These are phyloP conservation scores for Galerina sulciceps DNA, from an alignment of 768 basidiomycete species.

Conservation along the genomic window DNA sequence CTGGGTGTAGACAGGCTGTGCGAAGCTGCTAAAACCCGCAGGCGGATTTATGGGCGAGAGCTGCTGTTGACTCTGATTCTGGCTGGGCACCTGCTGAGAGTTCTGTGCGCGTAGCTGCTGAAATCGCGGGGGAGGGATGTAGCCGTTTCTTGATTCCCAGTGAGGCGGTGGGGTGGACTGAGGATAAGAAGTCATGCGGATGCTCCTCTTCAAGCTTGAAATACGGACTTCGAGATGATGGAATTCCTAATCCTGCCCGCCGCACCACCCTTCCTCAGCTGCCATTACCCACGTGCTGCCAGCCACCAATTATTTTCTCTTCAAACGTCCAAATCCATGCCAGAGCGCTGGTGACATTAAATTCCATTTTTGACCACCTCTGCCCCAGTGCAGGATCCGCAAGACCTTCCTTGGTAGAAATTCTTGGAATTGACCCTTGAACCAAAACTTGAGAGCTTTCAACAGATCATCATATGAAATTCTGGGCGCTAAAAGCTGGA, in stretches of 20 bases:
- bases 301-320: background rate
- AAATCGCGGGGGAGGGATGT: conserved; percentile 35
- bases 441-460: too few relatives aligned
- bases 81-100: too few relatives aligned
- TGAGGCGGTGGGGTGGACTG: conserved; percentile 26
- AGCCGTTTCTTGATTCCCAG: conserved; percentile 31
- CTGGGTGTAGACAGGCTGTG: conserved; percentile 1
- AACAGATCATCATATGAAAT: too few relatives aligned
- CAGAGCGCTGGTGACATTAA: too few relatives aligned
- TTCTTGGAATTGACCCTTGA: too few relatives aligned
- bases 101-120: conserved; percentile 27
- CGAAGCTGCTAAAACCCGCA: background rate
- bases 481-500: too few relatives aligned
- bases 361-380: too few relatives aligned
- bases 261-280: background rate
- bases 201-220: conserved; percentile 9
- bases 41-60: conserved; percentile 8
- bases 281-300: background rate
- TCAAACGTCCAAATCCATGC: too few relatives aligned
- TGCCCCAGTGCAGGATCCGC: too few relatives aligned
- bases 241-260: background rate
- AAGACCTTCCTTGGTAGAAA: too few relatives aligned
- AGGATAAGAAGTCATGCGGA: conserved; percentile 30
- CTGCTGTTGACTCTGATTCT: conserved; percentile 17
- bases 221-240: background rate